Conservation (phyloP, 202 grass and related monocot genomes). For the Bolboschoenoplectus hybrid region DNA sequence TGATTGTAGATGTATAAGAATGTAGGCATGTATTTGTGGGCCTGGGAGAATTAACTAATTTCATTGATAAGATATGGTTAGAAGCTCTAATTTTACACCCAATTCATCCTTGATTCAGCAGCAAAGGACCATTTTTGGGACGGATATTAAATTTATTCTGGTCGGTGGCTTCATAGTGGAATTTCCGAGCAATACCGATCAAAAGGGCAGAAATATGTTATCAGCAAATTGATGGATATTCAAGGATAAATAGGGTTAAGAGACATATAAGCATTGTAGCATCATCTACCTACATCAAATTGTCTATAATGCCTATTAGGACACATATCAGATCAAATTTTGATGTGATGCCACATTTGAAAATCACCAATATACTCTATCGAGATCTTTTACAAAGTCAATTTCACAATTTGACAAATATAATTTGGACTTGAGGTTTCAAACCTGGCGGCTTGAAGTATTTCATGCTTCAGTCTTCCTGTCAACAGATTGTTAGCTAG, state of each 20-base stretch:
- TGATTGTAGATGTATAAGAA: neutral
- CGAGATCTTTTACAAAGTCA: conserved; percentile 11
- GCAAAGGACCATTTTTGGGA: neutral
- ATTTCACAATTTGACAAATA: conserved; percentile 27
- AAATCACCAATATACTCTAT: neutral
- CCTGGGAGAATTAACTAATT: neutral
- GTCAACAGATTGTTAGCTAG: neutral
- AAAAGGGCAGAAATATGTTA: neutral
- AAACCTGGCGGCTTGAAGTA: conserved; percentile 31
- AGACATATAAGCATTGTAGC: neutral
- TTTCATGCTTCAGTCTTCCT: conserved; percentile 9
- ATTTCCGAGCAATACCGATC: neutral
- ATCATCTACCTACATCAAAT: neutral
- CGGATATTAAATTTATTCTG: neutral
- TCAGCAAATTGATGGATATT: neutral
- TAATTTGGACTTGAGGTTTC: conserved; percentile 21
- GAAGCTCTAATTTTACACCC: conserved; percentile 13
- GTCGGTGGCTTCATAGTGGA: neutral
- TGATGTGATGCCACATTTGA: conserved; percentile 10
- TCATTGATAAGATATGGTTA: conserved; percentile 1
- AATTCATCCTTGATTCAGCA: neutral
- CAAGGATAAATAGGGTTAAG: neutral
- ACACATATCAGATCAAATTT: neutral
- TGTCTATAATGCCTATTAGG: neutral
- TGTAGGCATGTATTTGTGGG: conserved; percentile 8